These are phyloP conservation scores for Fusarium tricinctum DNA, from an alignment of 2,329 filamentous ascomycete species.

Conservation along the genomic window DNA sequence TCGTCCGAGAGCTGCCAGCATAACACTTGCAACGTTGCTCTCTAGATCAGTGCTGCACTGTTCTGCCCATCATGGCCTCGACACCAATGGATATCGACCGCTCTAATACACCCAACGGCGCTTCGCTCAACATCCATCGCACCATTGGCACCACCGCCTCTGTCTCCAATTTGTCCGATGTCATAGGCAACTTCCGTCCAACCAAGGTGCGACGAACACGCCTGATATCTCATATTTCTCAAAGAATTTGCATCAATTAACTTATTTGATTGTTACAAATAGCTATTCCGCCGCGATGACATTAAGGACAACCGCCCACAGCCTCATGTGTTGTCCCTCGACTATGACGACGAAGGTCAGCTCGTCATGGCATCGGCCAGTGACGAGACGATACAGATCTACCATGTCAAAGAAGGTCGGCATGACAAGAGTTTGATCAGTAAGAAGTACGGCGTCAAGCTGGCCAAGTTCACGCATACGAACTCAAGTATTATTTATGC, in stretches of 20 bases:
- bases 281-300: conserved; percentile 72
- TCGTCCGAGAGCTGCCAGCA: conserved; percentile 7
- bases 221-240: background rate
- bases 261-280: background rate
- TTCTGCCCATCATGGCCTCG: conserved; percentile 60
- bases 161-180: conserved; percentile 79
- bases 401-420: conserved; percentile 91
- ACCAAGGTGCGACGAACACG: conserved; percentile 74
- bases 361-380: conserved; percentile 91
- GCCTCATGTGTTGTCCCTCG: conserved; percentile 85
- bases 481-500: conserved; percentile 93
- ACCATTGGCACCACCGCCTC: conserved; percentile 59
- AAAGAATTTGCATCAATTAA: background rate
- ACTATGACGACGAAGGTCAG: conserved; percentile 96
- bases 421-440: conserved; percentile 90
- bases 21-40: conserved; percentile 2
- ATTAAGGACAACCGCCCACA: conserved; percentile 65
- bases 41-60: background rate
- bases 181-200: conserved; percentile 83
- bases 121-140: conserved; percentile 66
- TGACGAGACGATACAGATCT: conserved; percentile 96
- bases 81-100: conserved; percentile 71
- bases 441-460: conserved; percentile 96
- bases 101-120: conserved; percentile 57
- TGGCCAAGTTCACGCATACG: conserved; percentile 94